Evolutionary conservation across 192 early-diverging fungal genomes (phyloP).

Genomic region (Umbelopsis vinacea): DNA sequence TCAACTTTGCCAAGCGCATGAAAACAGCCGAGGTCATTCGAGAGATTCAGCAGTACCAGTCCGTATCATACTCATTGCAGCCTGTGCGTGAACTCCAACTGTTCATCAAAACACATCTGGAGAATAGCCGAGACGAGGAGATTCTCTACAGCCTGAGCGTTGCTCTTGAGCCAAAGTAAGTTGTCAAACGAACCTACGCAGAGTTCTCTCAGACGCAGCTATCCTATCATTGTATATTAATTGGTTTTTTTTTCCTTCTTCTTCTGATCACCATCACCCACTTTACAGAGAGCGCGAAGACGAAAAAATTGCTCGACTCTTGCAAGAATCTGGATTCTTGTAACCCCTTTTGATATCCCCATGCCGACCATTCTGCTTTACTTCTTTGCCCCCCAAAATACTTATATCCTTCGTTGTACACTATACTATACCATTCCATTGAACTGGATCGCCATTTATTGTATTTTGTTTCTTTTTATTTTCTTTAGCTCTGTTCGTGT

Average conservation of each 20-base stretch:
- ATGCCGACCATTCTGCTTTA: background rate
- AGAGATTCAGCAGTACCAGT: conserved; percentile 92
- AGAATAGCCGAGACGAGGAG: conserved; percentile 69
- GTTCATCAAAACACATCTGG: conserved; percentile 72
- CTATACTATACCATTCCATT: conserved; percentile 6
- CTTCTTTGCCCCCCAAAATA: background rate
- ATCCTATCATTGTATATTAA: too few species aligned
- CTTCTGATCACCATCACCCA: too few species aligned
- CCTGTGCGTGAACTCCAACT: conserved; percentile 82
- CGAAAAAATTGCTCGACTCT: conserved; percentile 75
- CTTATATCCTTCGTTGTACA: background rate
- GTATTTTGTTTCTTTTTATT: background rate
- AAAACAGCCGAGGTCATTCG: conserved; percentile 89
- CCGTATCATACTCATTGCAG: conserved; percentile 76
- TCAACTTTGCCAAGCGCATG: conserved; percentile 92
- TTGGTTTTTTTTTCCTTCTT: too few species aligned
- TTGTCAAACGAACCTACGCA: too few species aligned
- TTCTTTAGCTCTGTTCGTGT: background rate
- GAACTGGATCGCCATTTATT: too few species aligned
- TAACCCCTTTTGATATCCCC: conserved; percentile 39
- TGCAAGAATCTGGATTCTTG: conserved; percentile 79
- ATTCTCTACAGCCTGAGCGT: conserved; percentile 80
- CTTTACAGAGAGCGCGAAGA: conserved; percentile 72
- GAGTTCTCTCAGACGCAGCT: too few species aligned
- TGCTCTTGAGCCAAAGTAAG: conserved; percentile 73